Base-by-base conservation (phyloP, 768 basidiomycete genomes). In the Cystofilobasidium macerans region DNA sequence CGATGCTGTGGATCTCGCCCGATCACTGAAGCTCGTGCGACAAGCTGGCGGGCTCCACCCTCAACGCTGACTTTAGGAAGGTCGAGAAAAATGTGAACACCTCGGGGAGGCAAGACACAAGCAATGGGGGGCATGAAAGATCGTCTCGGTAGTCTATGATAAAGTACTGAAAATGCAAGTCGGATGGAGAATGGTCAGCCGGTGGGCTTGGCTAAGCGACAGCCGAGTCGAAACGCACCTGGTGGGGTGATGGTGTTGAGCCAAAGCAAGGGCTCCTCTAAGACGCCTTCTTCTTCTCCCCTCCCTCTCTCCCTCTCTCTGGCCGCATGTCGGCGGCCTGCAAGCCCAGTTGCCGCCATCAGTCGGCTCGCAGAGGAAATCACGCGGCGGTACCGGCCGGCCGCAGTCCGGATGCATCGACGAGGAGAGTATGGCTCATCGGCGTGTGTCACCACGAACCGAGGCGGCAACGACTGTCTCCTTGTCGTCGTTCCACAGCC, bases 401-500 rank as follows among this genome's bases (percentile, higher is more conserved):
- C n/a, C n/a, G n/a, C n/a, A n/a, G n/a, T n/a, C n/a, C n/a, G n/a
- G n/a, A n/a, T n/a, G n/a, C n/a, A n/a, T n/a, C n/a, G n/a, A n/a
- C n/a, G n/a, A n/a, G n/a, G n/a, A n/a, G n/a, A n/a, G n/a, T n/a
- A 40, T 8, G 38, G 42, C 42, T 54, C 30, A 54, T 26, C 51
- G 12, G 28, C 51, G 26, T 8, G 28, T 11, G 51, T 54, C 51
- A 8, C 28, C 28, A 7, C 53, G 28, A 8, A 32, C 28, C 8
- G 51, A 32, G 48, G 30, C 51, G 20, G 51, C 42, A n/a, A 48
- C 45, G n/a, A n/a, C n/a, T 16, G 43, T 32, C 18, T 61, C 59
- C 26, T 57, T 43, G 16, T 68, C 67, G 22, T 59, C 48, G 30
- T 33, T 87, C 84, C 85, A 85, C 74, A 93, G 75, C 69, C 82